Evolutionary conservation across 108 stramenopile genomes (phyloP).

Genomic region (Craspedostauros australis): DNA sequence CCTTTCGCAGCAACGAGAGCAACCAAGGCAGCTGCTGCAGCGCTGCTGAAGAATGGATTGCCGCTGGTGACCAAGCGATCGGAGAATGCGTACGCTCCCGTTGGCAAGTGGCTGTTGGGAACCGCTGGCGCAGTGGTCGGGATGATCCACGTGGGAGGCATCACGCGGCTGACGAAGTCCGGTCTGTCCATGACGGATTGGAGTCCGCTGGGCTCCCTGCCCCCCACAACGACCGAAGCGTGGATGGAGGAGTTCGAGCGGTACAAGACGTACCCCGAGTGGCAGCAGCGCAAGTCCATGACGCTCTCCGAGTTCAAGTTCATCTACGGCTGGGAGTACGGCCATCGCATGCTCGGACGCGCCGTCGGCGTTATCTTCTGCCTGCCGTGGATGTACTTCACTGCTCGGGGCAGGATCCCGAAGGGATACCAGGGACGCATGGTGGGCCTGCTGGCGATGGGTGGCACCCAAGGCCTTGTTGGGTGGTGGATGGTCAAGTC

Average conservation of each 20-base stretch:
- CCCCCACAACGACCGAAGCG: constrained; percentile 77
- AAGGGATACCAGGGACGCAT: constrained; percentile 75
- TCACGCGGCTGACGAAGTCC: constrained; percentile 93
- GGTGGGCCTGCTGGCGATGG: constrained; percentile 86
- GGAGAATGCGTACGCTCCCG: constrained; percentile 67
- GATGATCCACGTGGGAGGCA: constrained; percentile 97
- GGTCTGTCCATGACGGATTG: constrained; percentile 98
- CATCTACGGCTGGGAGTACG: constrained; percentile 98
- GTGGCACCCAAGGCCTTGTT: constrained; percentile 95
- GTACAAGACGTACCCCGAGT: constrained; percentile 97
- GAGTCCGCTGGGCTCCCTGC: constrained; percentile 83
- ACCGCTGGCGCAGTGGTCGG: constrained; percentile 86
- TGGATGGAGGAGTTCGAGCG: constrained; percentile 94
- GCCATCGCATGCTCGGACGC: constrained; percentile 97
- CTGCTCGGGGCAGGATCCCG: constrained; percentile 64
- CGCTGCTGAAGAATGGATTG: constrained; percentile 44
- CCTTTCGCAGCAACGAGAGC: too few relatives aligned
- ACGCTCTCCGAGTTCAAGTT: constrained; percentile 97
- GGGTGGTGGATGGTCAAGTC: constrained; percentile 99
- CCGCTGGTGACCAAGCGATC: constrained; percentile 43
- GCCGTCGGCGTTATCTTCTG: constrained; percentile 86
- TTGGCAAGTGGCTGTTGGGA: constrained; percentile 89
- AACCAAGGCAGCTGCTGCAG: constrained; percentile 2
- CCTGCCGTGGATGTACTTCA: constrained; percentile 86
- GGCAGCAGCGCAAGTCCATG: constrained; percentile 90